Percentiles rank a stretch among this genome's conserved stretches.
phyloP scores from a whole-genome alignment of 1,284 basidiomycete species.

The Volvariella surrecta region DNA sequence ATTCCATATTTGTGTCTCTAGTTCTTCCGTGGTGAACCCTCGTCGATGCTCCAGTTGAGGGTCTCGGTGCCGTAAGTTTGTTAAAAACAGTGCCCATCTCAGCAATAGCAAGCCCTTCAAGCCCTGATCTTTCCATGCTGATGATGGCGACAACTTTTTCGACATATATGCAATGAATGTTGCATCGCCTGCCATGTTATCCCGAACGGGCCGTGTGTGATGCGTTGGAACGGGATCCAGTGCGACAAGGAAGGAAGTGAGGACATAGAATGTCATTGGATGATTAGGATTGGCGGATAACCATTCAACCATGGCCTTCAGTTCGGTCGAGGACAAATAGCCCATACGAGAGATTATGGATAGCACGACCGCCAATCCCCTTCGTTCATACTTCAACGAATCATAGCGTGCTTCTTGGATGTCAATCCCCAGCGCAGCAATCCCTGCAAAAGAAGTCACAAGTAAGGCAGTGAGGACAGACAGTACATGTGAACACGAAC shows the following conservation, averaged over 20 bases:
- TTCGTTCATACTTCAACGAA: slow-evolving; percentile 66
- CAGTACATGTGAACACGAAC: slow-evolving; percentile 23
- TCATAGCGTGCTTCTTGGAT: slow-evolving; percentile 58
- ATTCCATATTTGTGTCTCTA: slow-evolving; percentile 76
- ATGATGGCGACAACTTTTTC: slow-evolving; percentile 39
- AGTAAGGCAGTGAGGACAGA: slow-evolving; percentile 3
- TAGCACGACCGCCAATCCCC: slow-evolving; percentile 52
- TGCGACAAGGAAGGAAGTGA: slow-evolving; percentile 57
- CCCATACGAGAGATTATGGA: slow-evolving; percentile 60
- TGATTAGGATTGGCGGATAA: slow-evolving; percentile 54
- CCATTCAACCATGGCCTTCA: slow-evolving; percentile 60
- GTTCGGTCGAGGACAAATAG: slow-evolving; percentile 46
- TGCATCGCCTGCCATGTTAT: slow-evolving; percentile 35
- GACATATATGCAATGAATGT: slow-evolving; percentile 46
- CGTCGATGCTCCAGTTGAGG: slow-evolving; percentile 52
- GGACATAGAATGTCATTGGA: slow-evolving; percentile 62
- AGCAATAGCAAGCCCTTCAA: slow-evolving; percentile 72
- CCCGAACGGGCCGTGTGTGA: slow-evolving; percentile 32
- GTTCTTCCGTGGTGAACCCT: slow-evolving; percentile 69
- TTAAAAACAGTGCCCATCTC: slow-evolving; percentile 84
- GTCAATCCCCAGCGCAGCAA: slow-evolving; percentile 49
- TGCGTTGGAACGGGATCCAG: slow-evolving; percentile 59
- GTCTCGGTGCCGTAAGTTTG: slow-evolving; percentile 65
- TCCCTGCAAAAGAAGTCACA: slow-evolving; percentile 24
- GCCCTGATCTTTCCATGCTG: slow-evolving; percentile 65